Evolutionary conservation across 176 grass and related monocot species (phyloP).

Genomic region (Phoenix dactylifera): DNA sequence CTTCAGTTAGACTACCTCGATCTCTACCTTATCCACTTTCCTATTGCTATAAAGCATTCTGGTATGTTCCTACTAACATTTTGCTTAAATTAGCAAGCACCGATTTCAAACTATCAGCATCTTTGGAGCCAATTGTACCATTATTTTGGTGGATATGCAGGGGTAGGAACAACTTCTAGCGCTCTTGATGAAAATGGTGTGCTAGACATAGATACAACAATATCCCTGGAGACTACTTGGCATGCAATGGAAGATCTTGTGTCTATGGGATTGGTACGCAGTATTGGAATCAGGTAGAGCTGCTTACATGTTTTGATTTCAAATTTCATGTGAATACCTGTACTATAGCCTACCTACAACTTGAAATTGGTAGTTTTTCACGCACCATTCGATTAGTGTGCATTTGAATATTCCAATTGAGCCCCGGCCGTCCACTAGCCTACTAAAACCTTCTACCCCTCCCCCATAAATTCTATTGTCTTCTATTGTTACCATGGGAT

Average conservation of each 20-base stretch:
- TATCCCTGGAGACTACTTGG: slow-evolving; percentile 96
- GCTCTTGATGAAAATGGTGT: slow-evolving; percentile 76
- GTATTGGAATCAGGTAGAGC: slow-evolving; percentile 82
- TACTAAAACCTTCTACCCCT: no score
- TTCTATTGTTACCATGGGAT: no score
- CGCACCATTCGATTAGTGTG: no score
- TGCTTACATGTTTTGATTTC: no score
- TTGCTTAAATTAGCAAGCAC: background rate
- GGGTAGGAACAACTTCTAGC: slow-evolving; percentile 67
- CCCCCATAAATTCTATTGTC: no score
- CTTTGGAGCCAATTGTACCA: background rate
- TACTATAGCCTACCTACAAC: no score
- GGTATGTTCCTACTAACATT: slow-evolving; percentile 23
- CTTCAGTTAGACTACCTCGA: slow-evolving; percentile 66
- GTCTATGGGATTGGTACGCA: slow-evolving; percentile 55
- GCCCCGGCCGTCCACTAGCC: no score
- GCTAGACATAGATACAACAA: slow-evolving; percentile 83
- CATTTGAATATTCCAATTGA: no score
- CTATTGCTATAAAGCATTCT: slow-evolving; percentile 63
- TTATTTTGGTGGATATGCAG: slow-evolving; percentile 16
- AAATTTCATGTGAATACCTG: no score
- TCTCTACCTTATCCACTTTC: slow-evolving; percentile 83
- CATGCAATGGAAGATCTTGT: slow-evolving; percentile 96
- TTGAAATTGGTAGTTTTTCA: no score
- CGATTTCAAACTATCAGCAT: no score